Evolutionary conservation across 495 filamentous ascomycete genomes (phyloP), one percentile per base, ranked within the genome.

Genomic region (Talaromyces liani): DNA sequence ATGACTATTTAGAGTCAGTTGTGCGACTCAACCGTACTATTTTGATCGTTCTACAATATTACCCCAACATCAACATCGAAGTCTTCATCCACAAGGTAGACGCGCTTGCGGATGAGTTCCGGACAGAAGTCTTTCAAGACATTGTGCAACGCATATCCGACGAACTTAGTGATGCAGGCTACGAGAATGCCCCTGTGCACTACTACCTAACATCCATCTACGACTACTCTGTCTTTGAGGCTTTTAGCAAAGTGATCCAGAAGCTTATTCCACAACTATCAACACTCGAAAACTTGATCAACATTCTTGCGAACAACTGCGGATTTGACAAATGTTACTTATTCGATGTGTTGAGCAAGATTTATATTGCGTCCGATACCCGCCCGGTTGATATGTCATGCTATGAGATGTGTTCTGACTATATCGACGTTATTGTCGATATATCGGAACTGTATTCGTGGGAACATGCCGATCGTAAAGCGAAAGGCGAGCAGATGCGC

Each of bases 1-100:
- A 98, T 69, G 94, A 98, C 65, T 98, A 97, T 70, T 83, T 96
- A 47, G 91, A 96, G 71, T 88, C 92, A 31, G 88, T 98, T 60
- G 82, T 85, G 45, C 87, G 89, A n/a, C 83, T 98, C 12, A 95
- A 93, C 75, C 79, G 82, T 51, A 94, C 91, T 16, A 93, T 97
- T 68, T 73, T 97, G 59, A 87, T 91, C 60, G 86, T 98, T 2
- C 91, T 96, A 71, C 84, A 90, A 61, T 85, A 83, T 62, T 95
- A 96, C 69, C 92, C 93, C 0, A 87, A 87, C 68, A 92, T 97
- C 76, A 96, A 97, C 74, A 89, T 98, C 60, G 91, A 96, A 66
- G 93, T 98, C 33, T 97, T 98, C 75, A 95, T 98, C 65, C 95
- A 98, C 79, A 98, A 98, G 69, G 92, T 96, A 10, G 94, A 98